Evolutionary conservation across 1,139 yeast species (phyloP).

Genomic region (Taphrina populina): DNA sequence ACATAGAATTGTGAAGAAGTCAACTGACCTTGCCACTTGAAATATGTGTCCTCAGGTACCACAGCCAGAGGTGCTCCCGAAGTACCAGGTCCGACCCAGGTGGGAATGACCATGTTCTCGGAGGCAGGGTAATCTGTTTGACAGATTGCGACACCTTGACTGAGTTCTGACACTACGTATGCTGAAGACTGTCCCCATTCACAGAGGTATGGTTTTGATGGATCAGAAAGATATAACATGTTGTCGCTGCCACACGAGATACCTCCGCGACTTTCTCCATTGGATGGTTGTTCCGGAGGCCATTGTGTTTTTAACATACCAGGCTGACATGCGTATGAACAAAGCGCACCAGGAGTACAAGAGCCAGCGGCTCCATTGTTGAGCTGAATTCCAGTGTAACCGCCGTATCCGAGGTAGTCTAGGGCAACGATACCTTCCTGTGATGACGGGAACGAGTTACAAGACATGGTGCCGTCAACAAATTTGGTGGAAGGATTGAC

Average conservation of each 20-base stretch:
- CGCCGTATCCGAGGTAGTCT: conserved; percentile 79
- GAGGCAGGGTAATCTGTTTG: conserved; percentile 99
- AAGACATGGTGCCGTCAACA: conserved; percentile 75
- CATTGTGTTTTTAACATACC: conserved; percentile 98
- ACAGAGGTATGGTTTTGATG: conserved; percentile 64
- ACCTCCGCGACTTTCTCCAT: conserved; percentile 91
- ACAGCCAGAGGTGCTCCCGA: conserved; percentile 63
- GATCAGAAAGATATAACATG: conserved; percentile 73
- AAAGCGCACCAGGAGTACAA: conserved; percentile 76
- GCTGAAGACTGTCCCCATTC: conserved; percentile 78
- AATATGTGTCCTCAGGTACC: conserved; percentile 74
- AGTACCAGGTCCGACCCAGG: conserved; percentile 69
- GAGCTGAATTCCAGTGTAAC: conserved; percentile 82
- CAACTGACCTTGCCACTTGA: conserved; percentile 70
- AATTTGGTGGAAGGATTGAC: conserved; percentile 56
- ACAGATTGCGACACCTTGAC: conserved; percentile 75
- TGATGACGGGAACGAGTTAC: conserved; percentile 82
- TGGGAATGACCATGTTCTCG: conserved; percentile 95
- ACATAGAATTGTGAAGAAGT: conserved; percentile 97
- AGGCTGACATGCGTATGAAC: conserved; percentile 94
- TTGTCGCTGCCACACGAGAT: conserved; percentile 68
- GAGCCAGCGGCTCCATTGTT: conserved; percentile 53
- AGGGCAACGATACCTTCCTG: conserved; percentile 78
- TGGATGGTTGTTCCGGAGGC: conserved; percentile 80
- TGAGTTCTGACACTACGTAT: conserved; percentile 62